Conservation (phyloP, 2,329 filamentous ascomycete genomes). For the Lasiodiplodia citricola region DNA sequence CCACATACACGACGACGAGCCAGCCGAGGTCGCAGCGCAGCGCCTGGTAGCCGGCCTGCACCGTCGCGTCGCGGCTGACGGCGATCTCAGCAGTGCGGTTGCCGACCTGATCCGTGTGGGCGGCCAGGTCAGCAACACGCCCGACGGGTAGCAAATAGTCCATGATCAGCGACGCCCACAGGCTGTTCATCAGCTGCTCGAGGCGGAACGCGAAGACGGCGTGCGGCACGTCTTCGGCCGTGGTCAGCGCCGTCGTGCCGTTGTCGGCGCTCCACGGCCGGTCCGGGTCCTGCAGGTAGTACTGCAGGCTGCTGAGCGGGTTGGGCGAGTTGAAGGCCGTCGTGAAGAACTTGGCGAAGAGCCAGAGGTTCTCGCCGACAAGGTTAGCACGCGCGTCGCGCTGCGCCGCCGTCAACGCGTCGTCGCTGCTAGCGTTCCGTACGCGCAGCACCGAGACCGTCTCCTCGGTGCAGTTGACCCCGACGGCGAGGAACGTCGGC, state of each 20-base stretch:
- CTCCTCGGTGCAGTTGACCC: background rate
- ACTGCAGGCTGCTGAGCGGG: conserved; percentile 1
- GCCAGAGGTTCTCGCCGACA: background rate
- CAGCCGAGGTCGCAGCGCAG: background rate
- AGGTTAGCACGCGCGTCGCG: background rate
- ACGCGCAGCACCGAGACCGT: background rate
- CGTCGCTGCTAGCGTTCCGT: background rate
- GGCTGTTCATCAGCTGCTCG: background rate
- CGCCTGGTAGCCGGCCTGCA: background rate
- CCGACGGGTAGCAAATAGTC: background rate
- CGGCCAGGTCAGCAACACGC: background rate
- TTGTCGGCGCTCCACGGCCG: background rate
- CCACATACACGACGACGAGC: background rate
- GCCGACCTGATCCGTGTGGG: background rate
- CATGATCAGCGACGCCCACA: background rate
- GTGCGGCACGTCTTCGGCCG: too few relatives aligned
- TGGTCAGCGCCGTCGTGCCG: background rate
- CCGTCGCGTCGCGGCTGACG: background rate
- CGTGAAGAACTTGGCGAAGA: background rate
- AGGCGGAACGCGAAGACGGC: background rate
- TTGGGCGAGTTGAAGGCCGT: background rate
- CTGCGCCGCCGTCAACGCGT: background rate
- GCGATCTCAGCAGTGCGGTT: background rate
- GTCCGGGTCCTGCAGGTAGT: background rate
- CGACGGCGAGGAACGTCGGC: background rate